Evolutionary conservation across 768 basidiomycete species (phyloP).

Genomic region (Macrolepiota albuminosa): DNA sequence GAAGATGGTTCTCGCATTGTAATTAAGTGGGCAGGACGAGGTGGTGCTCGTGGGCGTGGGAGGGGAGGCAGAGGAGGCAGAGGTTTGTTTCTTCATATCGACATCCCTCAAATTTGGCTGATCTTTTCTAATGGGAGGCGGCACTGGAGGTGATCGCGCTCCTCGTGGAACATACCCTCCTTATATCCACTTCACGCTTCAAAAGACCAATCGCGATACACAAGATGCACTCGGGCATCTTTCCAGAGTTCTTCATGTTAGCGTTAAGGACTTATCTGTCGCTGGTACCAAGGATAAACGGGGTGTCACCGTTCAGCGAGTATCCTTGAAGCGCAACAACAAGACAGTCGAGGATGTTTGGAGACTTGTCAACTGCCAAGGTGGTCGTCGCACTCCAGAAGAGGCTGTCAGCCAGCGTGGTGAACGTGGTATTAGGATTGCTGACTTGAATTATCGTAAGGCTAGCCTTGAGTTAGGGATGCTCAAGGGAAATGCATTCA

Average conservation of each 20-base stretch:
- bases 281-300: constrained; percentile 99
- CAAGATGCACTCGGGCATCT: constrained; percentile 88
- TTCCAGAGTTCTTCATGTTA: constrained; percentile 71
- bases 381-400: constrained; percentile 45
- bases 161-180: constrained; percentile 70
- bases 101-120: not conserved
- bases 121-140: constrained; percentile 2
- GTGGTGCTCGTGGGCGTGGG: constrained; percentile 44
- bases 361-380: constrained; percentile 71
- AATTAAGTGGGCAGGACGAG: constrained; percentile 69
- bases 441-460: constrained; percentile 84
- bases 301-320: constrained; percentile 91
- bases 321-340: constrained; percentile 71
- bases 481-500: constrained; percentile 94
- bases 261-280: constrained; percentile 76
- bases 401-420: constrained; percentile 69
- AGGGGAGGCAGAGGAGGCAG: constrained; percentile 42
- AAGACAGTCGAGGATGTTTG: constrained; percentile 83
- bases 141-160: constrained; percentile 31
- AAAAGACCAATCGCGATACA: constrained; percentile 97
- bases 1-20: constrained; percentile 74
- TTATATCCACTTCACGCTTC: constrained; percentile 94
- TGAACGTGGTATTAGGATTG: constrained; percentile 84
- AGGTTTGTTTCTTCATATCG: constrained; percentile 12
- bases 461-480: constrained; percentile 86